These are phyloP conservation scores for Mycena sp. DNA, from an alignment of 1,284 basidiomycete species.

Conservation along the genomic window DNA sequence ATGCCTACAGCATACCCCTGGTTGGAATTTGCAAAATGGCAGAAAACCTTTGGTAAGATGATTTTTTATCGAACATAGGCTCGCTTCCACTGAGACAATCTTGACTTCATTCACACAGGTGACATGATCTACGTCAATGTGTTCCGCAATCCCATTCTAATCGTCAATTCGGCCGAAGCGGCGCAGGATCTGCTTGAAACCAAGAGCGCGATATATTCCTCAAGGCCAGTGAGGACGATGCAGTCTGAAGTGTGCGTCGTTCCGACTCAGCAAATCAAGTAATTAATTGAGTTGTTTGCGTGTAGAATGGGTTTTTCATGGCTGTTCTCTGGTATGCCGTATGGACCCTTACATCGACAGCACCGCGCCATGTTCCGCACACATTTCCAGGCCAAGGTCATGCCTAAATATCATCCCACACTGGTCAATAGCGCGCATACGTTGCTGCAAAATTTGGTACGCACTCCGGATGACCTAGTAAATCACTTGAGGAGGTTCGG, in stretches of 20 bases:
- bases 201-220: constrained; percentile 24
- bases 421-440: constrained; percentile 6
- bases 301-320: constrained; percentile 50
- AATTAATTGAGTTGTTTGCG: background rate
- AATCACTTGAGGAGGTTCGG: constrained; percentile 16
- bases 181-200: constrained; percentile 28
- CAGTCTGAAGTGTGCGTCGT: constrained; percentile 11
- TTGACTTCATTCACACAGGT: constrained; percentile 3
- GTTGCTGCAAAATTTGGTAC: constrained; percentile 6
- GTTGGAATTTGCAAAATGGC: constrained; percentile 56
- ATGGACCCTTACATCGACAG: constrained; percentile 44
- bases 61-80: too few relatives aligned
- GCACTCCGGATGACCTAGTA: constrained; percentile 14
- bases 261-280: background rate
- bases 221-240: constrained; percentile 17
- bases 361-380: constrained; percentile 50
- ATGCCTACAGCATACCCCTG: constrained; percentile 53
- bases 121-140: constrained; percentile 24
- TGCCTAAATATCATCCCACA: constrained; percentile 37
- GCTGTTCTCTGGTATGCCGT: constrained; percentile 49
- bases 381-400: constrained; percentile 40
- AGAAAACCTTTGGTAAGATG: constrained; percentile 51
- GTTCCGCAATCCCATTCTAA: constrained; percentile 20
- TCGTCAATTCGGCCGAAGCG: constrained; percentile 24
- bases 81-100: background rate